A percentile compares a stretch with the other conserved stretches of the same genome.
These are phyloP conservation scores for Eucalyptus marginata DNA, from an alignment of 345 rosid genomes.

Conservation along the genomic window DNA sequence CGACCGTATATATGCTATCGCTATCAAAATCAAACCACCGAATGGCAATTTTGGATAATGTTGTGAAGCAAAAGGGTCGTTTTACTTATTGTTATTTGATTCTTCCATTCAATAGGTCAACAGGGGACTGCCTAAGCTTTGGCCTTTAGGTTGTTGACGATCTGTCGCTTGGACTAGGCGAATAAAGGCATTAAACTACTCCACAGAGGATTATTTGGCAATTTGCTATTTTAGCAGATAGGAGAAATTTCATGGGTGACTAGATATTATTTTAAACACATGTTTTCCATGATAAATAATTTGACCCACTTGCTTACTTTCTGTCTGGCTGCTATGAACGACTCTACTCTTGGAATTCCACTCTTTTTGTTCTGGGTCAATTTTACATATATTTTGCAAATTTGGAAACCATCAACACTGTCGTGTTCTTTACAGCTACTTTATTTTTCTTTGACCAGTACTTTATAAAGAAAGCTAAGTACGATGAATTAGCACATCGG, in stretches of 20 bases:
- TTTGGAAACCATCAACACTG: not conserved
- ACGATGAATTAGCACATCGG: not conserved
- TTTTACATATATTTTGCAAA: not conserved
- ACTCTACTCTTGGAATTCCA: not conserved
- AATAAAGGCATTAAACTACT: not conserved
- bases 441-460: not conserved
- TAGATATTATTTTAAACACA: not conserved
- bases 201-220: not conserved
- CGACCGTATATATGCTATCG: not conserved
- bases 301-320: not conserved
- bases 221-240: not conserved
- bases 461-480: not conserved
- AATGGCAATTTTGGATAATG: not conserved
- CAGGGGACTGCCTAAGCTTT: not conserved
- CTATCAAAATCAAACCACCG: not conserved
- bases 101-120: not conserved
- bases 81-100: not conserved
- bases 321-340: not conserved
- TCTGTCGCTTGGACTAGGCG: not conserved
- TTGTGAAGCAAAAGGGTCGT: not conserved
- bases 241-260: not conserved
- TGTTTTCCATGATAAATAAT: not conserved
- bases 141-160: not conserved
- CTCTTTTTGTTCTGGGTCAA: not conserved
- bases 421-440: not conserved